Base-by-base conservation (phyloP, 2,329 filamentous ascomycete species). In the Aspergillus amoenus region DNA sequence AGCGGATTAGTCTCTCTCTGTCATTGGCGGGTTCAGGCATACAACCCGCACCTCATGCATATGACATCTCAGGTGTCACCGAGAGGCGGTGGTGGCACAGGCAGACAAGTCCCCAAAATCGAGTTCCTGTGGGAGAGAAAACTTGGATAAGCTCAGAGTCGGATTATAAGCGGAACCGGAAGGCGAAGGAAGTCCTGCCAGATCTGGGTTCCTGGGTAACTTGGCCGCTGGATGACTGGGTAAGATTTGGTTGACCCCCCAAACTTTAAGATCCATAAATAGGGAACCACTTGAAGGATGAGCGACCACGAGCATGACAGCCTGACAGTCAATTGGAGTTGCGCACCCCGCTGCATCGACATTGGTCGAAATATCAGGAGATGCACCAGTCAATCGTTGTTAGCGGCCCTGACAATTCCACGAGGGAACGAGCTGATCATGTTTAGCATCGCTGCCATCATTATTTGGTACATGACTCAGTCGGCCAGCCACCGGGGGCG, bases 31-130 rank as follows among this genome's bases (percentile, higher is more conserved):
- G 46, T 50, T 44, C 41, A 42, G 24, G 52, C 54, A 61, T 62
- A 49, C 50, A 52, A 42, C 8, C 50, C 61, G 61, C 60, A 60
- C 49, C 58, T 58, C 57, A 52, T 69, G 68, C 69, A 71, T 70
- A 72, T 71, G 68, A 72, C 66, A 69, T 72, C 67, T 68, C 61
- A 66, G 44, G 55, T 50, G 41, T 30, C 22, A 30, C 44, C 15
- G 34, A 13, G n/a, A 21, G 44, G 9, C 24, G 17, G 11, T 32
- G 24, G 18, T 9, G 11, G 34, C 22, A 49, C 34, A 3, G 11
- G 34, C 22, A 49, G 46, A 3, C 30, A 47, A 47, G 46, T 49
- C 21, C 46, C 30, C 43, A 15, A 27, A 15, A n/a, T n/a, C 22
- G 43, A 30, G 18, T 27, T 45, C 22, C 22, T 17, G 13, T 30